Evolutionary conservation across 345 rosid genomes (phyloP).

Genomic region (Physaria fendleri): DNA sequence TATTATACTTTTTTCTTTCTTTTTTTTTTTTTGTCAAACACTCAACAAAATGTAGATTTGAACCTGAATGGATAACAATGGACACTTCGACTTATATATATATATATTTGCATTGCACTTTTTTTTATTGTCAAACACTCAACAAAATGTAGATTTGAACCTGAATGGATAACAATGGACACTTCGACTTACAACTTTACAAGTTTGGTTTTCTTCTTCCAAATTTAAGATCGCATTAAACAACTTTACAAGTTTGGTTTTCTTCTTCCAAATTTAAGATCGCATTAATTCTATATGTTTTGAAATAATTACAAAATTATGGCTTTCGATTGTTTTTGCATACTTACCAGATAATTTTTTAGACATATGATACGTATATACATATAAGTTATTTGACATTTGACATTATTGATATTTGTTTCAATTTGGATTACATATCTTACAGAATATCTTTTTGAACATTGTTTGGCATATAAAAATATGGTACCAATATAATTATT

Average conservation of each 20-base stretch:
- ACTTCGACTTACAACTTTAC: neutral
- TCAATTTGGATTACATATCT: neutral
- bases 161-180: no score
- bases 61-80: neutral
- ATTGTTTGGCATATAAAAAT: slow-evolving; percentile 11
- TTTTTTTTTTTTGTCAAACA: neutral
- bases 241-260: neutral
- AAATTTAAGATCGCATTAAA: neutral
- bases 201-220: neutral
- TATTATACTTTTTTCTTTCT: neutral
- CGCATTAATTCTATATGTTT: neutral
- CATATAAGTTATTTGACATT: neutral
- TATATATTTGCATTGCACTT: neutral
- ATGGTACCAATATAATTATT: slow-evolving; percentile 9
- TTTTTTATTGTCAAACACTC: neutral
- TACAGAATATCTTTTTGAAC: slow-evolving; percentile 11
- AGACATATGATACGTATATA: no score
- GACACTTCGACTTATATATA: neutral
- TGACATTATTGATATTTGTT: neutral
- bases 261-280: neutral
- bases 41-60: neutral
- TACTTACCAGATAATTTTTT: neutral
- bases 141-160: neutral
- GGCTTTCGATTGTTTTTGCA: neutral
- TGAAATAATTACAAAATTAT: neutral